These are phyloP conservation scores for Mortierella sp. DNA, from an alignment of 371 early-diverging fungal species.

Conservation along the genomic window DNA sequence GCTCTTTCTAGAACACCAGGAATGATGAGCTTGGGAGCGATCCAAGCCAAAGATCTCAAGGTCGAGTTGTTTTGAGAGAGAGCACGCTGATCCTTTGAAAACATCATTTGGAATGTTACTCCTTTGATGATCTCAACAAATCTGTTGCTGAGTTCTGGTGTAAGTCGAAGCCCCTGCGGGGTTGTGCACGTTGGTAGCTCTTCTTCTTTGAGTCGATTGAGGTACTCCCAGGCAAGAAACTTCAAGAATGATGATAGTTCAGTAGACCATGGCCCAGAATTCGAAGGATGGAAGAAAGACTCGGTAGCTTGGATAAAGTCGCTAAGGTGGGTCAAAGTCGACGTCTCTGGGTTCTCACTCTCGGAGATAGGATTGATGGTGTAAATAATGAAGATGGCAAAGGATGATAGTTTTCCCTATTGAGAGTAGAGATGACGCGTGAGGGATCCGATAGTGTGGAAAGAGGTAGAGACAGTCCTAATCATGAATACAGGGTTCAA, in stretches of 20 bases:
- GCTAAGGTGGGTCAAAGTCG: conserved; percentile 68
- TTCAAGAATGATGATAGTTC: conserved; percentile 73
- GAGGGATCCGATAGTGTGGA: no score
- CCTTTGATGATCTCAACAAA: conserved; percentile 72
- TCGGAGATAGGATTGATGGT: conserved; percentile 63
- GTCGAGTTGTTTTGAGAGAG: conserved; percentile 76
- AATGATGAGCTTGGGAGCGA: conserved; percentile 82
- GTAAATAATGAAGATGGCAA: conserved; percentile 83
- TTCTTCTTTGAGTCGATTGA: conserved; percentile 73
- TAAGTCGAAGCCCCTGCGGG: conserved; percentile 69
- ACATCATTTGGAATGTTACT: conserved; percentile 75
- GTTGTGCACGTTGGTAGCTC: conserved; percentile 67
- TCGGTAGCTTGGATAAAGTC: conserved; percentile 87
- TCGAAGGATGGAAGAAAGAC: conserved; percentile 90
- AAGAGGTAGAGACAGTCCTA: no score
- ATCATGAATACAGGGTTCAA: no score
- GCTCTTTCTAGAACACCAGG: conserved; percentile 84
- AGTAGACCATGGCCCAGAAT: conserved; percentile 84
- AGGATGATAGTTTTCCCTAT: conserved; percentile 53
- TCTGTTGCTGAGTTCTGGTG: conserved; percentile 58
- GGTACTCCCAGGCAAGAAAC: conserved; percentile 68
- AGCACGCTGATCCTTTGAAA: conserved; percentile 82
- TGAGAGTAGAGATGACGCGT: neutral
- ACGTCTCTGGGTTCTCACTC: conserved; percentile 32
- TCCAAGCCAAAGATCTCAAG: conserved; percentile 78